phyloP scores from a whole-genome alignment of 257 asterid species.

The Plantago major region DNA sequence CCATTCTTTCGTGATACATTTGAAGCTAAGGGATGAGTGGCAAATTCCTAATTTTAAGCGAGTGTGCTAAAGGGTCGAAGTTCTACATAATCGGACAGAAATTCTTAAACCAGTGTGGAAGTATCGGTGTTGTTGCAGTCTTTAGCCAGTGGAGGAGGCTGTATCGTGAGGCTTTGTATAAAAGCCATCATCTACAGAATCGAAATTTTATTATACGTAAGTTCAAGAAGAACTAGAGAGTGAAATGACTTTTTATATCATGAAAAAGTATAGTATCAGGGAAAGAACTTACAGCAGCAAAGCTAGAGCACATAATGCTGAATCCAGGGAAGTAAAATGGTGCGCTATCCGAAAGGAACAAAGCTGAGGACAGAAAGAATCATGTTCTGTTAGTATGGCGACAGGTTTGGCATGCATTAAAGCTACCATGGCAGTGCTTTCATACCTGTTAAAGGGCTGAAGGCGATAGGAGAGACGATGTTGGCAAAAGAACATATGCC shows the following conservation, averaged over 20 bases:
- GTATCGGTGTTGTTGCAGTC: slow-evolving; percentile 22
- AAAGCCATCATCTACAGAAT: slow-evolving; percentile 75
- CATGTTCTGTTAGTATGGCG: background rate
- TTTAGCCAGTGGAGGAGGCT: slow-evolving; percentile 27
- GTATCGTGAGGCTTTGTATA: slow-evolving; percentile 52
- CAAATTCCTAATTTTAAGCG: background rate
- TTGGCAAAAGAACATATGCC: slow-evolving; percentile 71
- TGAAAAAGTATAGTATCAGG: background rate
- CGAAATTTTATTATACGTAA: background rate
- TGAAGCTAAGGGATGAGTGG: slow-evolving; percentile 1
- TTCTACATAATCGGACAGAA: background rate
- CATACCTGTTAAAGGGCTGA: slow-evolving; percentile 81
- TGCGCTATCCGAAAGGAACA: slow-evolving; percentile 66
- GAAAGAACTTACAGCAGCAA: slow-evolving; percentile 54
- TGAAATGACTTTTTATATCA: background rate
- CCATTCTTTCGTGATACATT: background rate
- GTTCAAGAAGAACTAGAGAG: background rate
- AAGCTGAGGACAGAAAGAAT: slow-evolving; percentile 42
- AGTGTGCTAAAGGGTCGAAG: background rate
- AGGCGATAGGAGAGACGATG: slow-evolving; percentile 71
- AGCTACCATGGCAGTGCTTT: background rate
- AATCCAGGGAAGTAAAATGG: slow-evolving; percentile 93
- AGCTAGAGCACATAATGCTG: slow-evolving; percentile 71
- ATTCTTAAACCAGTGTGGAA: slow-evolving; percentile 33
- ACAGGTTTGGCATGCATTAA: background rate